Percentiles rank a stretch among this genome's conserved stretches.
Conservation (phyloP, 352 stramenopile genomes). For the Phytophthora megakarya region DNA sequence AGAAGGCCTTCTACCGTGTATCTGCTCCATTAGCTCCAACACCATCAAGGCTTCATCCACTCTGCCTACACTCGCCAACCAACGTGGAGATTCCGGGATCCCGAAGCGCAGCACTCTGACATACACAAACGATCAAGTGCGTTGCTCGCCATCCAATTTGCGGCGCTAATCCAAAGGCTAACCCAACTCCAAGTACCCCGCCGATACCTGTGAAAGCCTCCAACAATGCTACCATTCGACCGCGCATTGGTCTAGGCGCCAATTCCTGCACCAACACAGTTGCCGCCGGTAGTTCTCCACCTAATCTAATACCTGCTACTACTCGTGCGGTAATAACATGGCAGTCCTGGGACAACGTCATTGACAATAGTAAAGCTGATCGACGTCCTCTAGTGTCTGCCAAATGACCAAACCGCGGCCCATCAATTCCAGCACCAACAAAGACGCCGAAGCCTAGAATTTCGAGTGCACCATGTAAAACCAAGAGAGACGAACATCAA, state of each 20-base stretch:
- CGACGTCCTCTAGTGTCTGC: conserved; percentile 35
- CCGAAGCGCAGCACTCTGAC: conserved; percentile 22
- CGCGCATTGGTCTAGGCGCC: conserved; percentile 22
- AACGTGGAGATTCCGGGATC: conserved; percentile 43
- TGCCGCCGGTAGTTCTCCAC: conserved; percentile 40
- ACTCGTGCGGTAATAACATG: conserved; percentile 31
- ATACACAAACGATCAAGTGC: conserved; percentile 29
- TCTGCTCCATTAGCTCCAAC: conserved; percentile 34
- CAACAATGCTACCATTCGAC: conserved; percentile 35
- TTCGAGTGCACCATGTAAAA: conserved; percentile 32
- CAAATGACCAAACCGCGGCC: conserved; percentile 33
- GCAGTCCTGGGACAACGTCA: conserved; percentile 32
- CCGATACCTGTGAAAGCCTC: conserved; percentile 41
- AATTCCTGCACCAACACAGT: conserved; percentile 41
- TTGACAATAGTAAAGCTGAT: conserved; percentile 32
- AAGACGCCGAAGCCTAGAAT: conserved; percentile 22
- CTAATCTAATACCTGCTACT: conserved; percentile 36
- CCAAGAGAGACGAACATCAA: conserved; percentile 21
- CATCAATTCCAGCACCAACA: conserved; percentile 25
- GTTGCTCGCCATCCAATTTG: conserved; percentile 33
- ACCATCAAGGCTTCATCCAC: conserved; percentile 20
- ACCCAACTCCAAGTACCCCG: conserved; percentile 19
- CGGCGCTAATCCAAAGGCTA: conserved; percentile 32
- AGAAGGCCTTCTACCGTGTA: background rate
- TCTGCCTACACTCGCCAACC: conserved; percentile 31